These are phyloP conservation scores for Sporothrix pseudoabietina DNA, from an alignment of 2,329 filamentous ascomycete genomes.

Conservation along the genomic window DNA sequence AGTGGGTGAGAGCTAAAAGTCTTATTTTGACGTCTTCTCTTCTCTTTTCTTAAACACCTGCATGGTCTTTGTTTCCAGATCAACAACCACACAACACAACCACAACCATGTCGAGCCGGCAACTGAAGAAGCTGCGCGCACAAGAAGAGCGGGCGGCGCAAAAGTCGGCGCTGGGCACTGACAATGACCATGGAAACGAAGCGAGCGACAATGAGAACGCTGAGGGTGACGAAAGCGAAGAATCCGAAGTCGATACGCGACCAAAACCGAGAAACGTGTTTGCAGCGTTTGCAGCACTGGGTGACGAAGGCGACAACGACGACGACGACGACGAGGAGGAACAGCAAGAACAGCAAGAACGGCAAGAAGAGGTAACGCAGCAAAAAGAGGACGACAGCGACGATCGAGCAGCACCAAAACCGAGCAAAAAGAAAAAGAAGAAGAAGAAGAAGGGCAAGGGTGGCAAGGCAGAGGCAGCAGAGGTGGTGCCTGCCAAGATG, in stretches of 20 bases:
- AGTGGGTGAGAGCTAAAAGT: no score
- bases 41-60: background rate
- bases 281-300: constrained; percentile 54
- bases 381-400: constrained; percentile 40
- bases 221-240: constrained; percentile 32
- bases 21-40: background rate
- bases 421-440: constrained; percentile 42
- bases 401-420: constrained; percentile 35
- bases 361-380: constrained; percentile 35
- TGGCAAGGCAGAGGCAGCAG: constrained; percentile 29
- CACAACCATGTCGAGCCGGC: constrained; percentile 53
- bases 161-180: constrained; percentile 40
- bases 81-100: background rate
- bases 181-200: constrained; percentile 38
- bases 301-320: constrained; percentile 47
- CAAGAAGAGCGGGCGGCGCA: constrained; percentile 45
- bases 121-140: constrained; percentile 56
- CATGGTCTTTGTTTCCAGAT: background rate
- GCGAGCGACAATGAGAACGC: constrained; percentile 40
- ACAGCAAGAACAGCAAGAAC: constrained; percentile 33
- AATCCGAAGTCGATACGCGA: background rate
- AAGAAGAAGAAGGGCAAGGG: constrained; percentile 31
- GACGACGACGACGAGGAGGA: constrained; percentile 37
- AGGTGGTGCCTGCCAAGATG: constrained; percentile 1
- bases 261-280: constrained; percentile 44